Base-by-base conservation (phyloP, 768 basidiomycete genomes). In the Russula olivacea region DNA sequence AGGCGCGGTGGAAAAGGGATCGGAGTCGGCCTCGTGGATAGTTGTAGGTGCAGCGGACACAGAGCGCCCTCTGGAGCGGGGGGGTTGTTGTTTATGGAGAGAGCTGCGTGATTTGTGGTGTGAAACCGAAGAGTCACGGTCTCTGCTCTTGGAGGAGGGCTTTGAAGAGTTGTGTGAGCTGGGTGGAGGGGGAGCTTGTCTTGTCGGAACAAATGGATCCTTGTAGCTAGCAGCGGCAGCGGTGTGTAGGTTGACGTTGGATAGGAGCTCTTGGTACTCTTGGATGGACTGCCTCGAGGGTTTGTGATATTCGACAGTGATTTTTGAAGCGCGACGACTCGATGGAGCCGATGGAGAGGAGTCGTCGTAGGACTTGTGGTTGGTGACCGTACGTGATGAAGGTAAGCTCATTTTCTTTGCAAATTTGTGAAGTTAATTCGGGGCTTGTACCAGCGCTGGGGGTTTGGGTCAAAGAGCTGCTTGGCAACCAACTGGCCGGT, bases 221-320 rank as follows among this genome's bases (percentile, higher is more conserved):
- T 70, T 70, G 69, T 77, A 75, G 67, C 64, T 69, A 8, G 73
- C 74, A 32, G 83, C 80, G 49, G 80, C 80, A 41, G 80, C 78
- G 40, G 84, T 80, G 81, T 83, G 80, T 10, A 81, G 56, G 69
- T 79, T 81, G 14, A 82, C 77, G 72, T 87, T 81, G 34, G 80
- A 80, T 58, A 91, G 80, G 58, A 91, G 84, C 61, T 86, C 83
- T 72, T 85, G 80, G 73, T 89, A 89, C 67, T 91, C 88, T 66
- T 87, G 87, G 64, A 90, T 85, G 67, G 85, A 87, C 72, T 88
- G 83, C 49, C 88, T 77, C 12, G 85, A 86, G 2, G 88, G 88
- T 19, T 85, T 78, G 75, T 88, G 84, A 72, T 89, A 87, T 70
- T 91, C 87, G 72, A 92, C 79, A 17, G 87, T 85, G 59, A 68